Conservation (phyloP, 768 basidiomycete species). For the Tricholoma bakamatsutake region DNA sequence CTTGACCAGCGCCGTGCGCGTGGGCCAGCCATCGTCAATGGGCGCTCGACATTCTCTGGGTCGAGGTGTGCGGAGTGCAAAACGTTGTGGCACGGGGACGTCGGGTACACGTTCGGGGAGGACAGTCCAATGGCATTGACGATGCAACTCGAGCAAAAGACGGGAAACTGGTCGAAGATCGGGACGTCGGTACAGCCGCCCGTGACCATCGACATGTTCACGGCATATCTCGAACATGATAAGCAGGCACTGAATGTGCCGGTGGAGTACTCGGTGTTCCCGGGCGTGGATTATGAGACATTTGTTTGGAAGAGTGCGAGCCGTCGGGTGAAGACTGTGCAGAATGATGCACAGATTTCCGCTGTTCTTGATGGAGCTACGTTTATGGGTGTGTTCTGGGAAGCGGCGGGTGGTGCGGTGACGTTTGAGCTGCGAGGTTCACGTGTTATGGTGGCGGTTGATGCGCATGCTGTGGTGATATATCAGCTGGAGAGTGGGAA, state of each 20-base stretch:
- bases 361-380: constrained; percentile 42
- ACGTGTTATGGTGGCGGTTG: constrained; percentile 29
- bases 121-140: constrained; percentile 23
- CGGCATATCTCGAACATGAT: constrained; percentile 53
- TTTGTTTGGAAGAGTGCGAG: constrained; percentile 34
- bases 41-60: constrained; percentile 17
- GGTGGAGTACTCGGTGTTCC: constrained; percentile 52
- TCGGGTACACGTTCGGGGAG: constrained; percentile 52
- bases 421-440: constrained; percentile 24
- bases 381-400: constrained; percentile 54
- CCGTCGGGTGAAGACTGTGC: constrained; percentile 29
- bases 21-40: constrained; percentile 44
- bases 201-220: constrained; percentile 54
- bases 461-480: constrained; percentile 40
- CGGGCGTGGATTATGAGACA: constrained; percentile 35
- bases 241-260: constrained; percentile 25
- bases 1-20: constrained; percentile 56
- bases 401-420: constrained; percentile 37
- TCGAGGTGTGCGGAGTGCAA: constrained; percentile 24
- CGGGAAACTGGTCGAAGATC: constrained; percentile 57
- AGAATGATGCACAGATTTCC: constrained; percentile 44
- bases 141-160: constrained; percentile 39
- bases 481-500: constrained; percentile 35
- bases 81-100: constrained; percentile 54
- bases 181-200: constrained; percentile 58